Conservation (phyloP, 1,139 yeast species). For the Pichia norvegensis region DNA sequence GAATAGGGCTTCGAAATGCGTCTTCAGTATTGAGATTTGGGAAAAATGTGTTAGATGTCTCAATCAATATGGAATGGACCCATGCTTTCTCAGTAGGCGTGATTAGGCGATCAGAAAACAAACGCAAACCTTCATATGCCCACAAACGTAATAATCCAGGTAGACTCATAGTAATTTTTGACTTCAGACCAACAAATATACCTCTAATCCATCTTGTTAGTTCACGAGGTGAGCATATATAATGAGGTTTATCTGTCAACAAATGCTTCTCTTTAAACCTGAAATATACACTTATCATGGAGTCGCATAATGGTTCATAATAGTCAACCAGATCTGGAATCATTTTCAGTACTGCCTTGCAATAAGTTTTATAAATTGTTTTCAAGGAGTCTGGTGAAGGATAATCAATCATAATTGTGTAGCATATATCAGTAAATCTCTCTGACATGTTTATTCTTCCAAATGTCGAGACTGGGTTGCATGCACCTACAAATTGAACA, state of each 20-base stretch:
- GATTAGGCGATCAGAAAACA: slow-evolving; percentile 69
- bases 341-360: slow-evolving; percentile 48
- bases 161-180: slow-evolving; percentile 21
- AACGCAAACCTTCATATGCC: slow-evolving; percentile 75
- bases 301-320: slow-evolving; percentile 44
- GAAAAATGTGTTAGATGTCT: slow-evolving; percentile 37
- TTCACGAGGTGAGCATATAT: slow-evolving; percentile 84
- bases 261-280: slow-evolving; percentile 38
- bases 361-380: slow-evolving; percentile 62
- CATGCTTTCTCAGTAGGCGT: slow-evolving; percentile 40
- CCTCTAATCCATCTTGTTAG: slow-evolving; percentile 85
- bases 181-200: slow-evolving; percentile 48
- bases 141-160: slow-evolving; percentile 49
- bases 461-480: slow-evolving; percentile 80
- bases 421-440: slow-evolving; percentile 65
- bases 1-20: slow-evolving; percentile 43
- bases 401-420: slow-evolving; percentile 69
- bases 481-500: slow-evolving; percentile 87
- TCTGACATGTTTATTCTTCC: slow-evolving; percentile 57
- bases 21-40: slow-evolving; percentile 36
- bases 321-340: slow-evolving; percentile 58
- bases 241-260: slow-evolving; percentile 41
- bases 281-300: slow-evolving; percentile 61
- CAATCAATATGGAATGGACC: slow-evolving; percentile 40
- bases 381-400: slow-evolving; percentile 60